These are phyloP conservation scores for Ruellia speciosa DNA, from an alignment of 305 asterid genomes.

Conservation along the genomic window DNA sequence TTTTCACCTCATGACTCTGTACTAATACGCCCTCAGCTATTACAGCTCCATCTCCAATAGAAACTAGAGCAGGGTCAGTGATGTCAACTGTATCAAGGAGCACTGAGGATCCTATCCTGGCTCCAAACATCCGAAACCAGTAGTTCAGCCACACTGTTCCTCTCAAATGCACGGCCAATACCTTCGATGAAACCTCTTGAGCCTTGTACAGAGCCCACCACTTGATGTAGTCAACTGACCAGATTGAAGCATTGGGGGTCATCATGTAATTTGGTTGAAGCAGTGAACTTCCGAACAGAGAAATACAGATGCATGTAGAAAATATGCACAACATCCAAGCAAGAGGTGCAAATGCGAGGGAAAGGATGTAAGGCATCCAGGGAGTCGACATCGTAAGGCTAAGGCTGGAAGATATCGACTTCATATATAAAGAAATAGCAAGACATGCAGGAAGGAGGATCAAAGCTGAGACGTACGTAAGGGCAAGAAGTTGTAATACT, in stretches of 20 bases:
- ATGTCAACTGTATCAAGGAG: constrained; percentile 48
- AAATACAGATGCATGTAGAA: constrained; percentile 33
- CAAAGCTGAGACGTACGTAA: constrained; percentile 39
- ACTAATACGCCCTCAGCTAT: constrained; percentile 63
- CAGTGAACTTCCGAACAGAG: constrained; percentile 39
- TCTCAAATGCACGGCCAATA: constrained; percentile 57
- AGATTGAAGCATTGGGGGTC: constrained; percentile 35
- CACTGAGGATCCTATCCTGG: constrained; percentile 43
- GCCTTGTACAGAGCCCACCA: constrained; percentile 68
- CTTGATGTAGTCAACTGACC: constrained; percentile 39
- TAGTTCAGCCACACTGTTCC: constrained; percentile 62
- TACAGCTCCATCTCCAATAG: constrained; percentile 48
- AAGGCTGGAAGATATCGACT: constrained; percentile 19
- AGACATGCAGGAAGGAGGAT: constrained; percentile 40
- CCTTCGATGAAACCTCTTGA: constrained; percentile 54
- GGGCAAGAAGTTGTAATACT: constrained; percentile 38
- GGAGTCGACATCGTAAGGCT: constrained; percentile 5
- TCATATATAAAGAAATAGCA: constrained; percentile 28
- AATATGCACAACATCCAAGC: constrained; percentile 52
- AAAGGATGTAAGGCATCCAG: constrained; percentile 24
- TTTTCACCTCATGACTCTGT: constrained; percentile 62
- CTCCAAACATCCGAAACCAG: constrained; percentile 61
- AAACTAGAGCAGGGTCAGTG: constrained; percentile 54
- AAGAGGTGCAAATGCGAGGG: constrained; percentile 38
- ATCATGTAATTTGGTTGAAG: constrained; percentile 47